A percentile compares a stretch with the other conserved stretches of the same genome.
Conservation (phyloP, 2,329 filamentous ascomycete genomes). For the Fonsecaea nubica region DNA sequence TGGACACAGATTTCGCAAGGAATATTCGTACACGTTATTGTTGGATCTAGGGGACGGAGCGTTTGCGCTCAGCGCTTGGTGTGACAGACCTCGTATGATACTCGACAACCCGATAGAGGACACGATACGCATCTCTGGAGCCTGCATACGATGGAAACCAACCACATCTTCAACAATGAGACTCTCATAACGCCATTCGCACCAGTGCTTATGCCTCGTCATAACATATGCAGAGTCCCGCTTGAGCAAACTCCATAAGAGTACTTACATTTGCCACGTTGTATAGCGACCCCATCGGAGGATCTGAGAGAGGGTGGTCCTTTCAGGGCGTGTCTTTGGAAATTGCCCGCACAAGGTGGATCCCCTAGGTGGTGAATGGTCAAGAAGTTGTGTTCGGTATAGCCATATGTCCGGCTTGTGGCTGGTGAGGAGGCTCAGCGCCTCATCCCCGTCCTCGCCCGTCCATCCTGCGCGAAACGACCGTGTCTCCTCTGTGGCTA, state of each 20-base stretch:
- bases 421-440: background rate
- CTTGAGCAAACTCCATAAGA: background rate
- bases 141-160: background rate
- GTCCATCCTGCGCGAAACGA: background rate
- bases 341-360: background rate
- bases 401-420: background rate
- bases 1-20: background rate
- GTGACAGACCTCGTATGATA: background rate
- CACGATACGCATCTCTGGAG: background rate
- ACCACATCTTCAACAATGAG: background rate
- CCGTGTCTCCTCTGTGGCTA: background rate
- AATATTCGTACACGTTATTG: background rate
- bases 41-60: background rate
- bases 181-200: background rate
- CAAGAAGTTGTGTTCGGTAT: background rate
- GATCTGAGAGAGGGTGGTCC: background rate
- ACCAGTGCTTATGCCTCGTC: background rate
- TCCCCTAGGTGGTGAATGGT: background rate
- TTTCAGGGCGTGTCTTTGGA: background rate
- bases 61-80: background rate
- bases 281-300: background rate
- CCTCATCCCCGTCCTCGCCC: too few species aligned
- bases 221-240: background rate
- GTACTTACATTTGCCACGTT: background rate
- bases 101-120: background rate